Percentiles rank a stretch among this genome's conserved stretches.
Conservation (phyloP, 2,329 filamentous ascomycete genomes). For the Cladobotryum mycophilum region DNA sequence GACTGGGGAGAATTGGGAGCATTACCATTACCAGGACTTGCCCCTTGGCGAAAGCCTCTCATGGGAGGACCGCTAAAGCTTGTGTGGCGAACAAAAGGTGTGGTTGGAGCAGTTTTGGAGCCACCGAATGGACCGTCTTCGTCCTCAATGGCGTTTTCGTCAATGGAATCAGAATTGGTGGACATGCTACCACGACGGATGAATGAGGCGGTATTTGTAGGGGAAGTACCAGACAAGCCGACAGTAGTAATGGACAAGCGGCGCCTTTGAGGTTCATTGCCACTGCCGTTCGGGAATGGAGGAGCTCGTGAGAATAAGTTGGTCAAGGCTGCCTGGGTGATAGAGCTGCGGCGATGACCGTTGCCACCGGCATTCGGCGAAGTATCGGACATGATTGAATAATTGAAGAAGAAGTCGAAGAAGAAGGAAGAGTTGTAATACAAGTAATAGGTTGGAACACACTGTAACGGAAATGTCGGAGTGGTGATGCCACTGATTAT, state of each 20-base stretch:
- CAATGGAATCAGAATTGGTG: conserved; percentile 59
- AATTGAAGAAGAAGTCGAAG: neutral
- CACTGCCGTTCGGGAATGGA: conserved; percentile 39
- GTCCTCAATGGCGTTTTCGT: conserved; percentile 70
- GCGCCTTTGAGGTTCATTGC: conserved; percentile 55
- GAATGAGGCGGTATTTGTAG: conserved; percentile 48
- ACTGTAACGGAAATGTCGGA: too few relatives aligned
- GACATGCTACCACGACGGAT: conserved; percentile 63
- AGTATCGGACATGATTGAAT: conserved; percentile 31
- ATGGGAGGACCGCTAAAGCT: conserved; percentile 82
- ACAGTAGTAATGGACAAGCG: conserved; percentile 70
- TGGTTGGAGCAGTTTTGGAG: conserved; percentile 55
- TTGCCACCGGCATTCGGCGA: conserved; percentile 29
- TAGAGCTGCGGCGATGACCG: conserved; percentile 49
- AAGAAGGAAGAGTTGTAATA: neutral
- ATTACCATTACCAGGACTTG: conserved; percentile 61
- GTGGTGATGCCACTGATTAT: too few relatives aligned
- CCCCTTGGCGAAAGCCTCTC: conserved; percentile 47
- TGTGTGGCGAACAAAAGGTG: conserved; percentile 76
- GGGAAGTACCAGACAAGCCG: conserved; percentile 65
- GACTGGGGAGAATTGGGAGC: conserved; percentile 36
- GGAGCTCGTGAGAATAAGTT: conserved; percentile 51
- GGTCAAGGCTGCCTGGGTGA: conserved; percentile 50
- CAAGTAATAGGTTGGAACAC: neutral
- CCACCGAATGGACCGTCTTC: conserved; percentile 48